Conservation (phyloP, 148 eudicot genomes). For the Diospyros lotus region DNA sequence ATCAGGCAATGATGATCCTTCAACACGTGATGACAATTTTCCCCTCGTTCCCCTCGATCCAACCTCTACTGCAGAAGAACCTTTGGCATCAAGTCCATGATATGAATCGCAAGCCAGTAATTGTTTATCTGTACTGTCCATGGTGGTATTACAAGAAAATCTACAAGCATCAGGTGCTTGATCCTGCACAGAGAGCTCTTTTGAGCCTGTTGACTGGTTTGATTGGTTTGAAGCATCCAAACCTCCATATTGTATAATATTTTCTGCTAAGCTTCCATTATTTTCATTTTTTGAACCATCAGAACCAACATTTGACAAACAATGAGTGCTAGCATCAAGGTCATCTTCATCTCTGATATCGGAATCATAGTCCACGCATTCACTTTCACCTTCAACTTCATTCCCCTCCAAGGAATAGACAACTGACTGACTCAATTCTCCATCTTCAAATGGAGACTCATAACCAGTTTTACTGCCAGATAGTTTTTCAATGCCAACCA, state of each 20-base stretch:
- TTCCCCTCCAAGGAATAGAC: constrained; percentile 41
- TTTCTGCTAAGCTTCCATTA: constrained; percentile 8
- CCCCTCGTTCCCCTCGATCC: too few relatives aligned
- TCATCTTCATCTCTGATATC: constrained; percentile 37
- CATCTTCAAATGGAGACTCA: constrained; percentile 79
- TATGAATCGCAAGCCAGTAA: constrained; percentile 12
- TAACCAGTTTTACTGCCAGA: constrained; percentile 33
- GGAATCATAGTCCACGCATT: constrained; percentile 54
- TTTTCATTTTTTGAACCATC: constrained; percentile 22
- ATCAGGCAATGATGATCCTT: not conserved
- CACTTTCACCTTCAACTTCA: constrained; percentile 46
- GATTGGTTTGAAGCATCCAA: constrained; percentile 8
- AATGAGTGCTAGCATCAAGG: constrained; percentile 26
- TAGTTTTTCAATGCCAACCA: constrained; percentile 18
- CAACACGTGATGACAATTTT: too few relatives aligned
- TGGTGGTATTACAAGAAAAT: not conserved
- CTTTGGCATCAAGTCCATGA: constrained; percentile 14
- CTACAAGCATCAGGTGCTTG: constrained; percentile 14
- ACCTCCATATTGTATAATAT: constrained; percentile 6
- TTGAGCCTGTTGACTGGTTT: constrained; percentile 9
- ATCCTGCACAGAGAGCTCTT: constrained; percentile 18
- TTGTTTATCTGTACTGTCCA: not conserved
- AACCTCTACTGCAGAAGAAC: constrained; percentile 11
- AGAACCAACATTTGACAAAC: constrained; percentile 35
- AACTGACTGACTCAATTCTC: constrained; percentile 55